Percentiles rank a stretch among this genome's conserved stretches.
These are phyloP conservation scores for Lactifluus echinatus DNA, from an alignment of 768 basidiomycete species.

Conservation along the genomic window DNA sequence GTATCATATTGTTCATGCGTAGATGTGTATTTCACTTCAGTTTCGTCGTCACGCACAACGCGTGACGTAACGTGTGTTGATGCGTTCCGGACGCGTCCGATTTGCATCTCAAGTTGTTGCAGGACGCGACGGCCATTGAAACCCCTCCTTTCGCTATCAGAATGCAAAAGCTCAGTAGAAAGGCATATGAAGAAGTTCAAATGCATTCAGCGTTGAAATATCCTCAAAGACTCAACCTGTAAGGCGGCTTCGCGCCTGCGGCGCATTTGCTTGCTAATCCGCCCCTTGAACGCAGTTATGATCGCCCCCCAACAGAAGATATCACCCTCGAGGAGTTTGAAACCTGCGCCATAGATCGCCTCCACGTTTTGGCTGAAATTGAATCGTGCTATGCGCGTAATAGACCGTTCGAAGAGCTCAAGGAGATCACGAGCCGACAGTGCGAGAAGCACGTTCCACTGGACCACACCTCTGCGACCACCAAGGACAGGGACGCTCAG, in stretches of 20 bases:
- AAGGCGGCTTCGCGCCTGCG: neutral
- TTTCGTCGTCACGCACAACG: neutral
- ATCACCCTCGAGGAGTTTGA: conserved; percentile 96
- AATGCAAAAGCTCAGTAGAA: conserved; percentile 17
- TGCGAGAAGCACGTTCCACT: conserved; percentile 73
- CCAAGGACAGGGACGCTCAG: conserved; percentile 46
- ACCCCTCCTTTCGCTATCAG: neutral
- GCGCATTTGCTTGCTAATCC: neutral
- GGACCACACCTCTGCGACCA: conserved; percentile 43
- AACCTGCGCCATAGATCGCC: conserved; percentile 75
- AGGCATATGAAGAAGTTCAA: conserved; percentile 21
- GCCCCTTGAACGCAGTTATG: conserved; percentile 50
- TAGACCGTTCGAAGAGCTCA: conserved; percentile 70
- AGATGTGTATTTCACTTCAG: neutral
- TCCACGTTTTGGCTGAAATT: conserved; percentile 84
- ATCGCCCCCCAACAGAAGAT: conserved; percentile 74
- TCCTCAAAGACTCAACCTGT: conserved; percentile 78
- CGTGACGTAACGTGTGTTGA: conserved; percentile 11
- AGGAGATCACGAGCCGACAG: conserved; percentile 49
- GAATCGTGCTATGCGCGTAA: conserved; percentile 84
- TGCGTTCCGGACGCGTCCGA: neutral
- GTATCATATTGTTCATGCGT: conserved; percentile 15
- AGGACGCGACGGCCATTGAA: neutral
- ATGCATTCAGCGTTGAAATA: conserved; percentile 35
- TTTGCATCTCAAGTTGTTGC: no score